Percentiles rank a stretch among this genome's conserved stretches.
These are phyloP conservation scores for Termitomyces sp. DNA, from an alignment of 768 basidiomycete species.

Conservation along the genomic window DNA sequence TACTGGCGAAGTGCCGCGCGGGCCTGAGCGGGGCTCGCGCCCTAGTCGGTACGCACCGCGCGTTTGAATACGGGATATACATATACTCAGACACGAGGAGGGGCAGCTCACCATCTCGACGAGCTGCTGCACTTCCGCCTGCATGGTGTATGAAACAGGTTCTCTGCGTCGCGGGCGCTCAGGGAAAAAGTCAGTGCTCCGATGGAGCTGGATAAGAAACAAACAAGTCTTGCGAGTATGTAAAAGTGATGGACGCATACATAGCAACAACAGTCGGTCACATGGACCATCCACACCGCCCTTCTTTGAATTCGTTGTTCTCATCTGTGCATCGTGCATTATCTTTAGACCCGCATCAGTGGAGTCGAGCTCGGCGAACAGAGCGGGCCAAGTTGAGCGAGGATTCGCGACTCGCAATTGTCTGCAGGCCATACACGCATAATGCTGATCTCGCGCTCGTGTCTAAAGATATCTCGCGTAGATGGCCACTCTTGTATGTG, in stretches of 20 bases:
- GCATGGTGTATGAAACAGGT: constrained; percentile 26
- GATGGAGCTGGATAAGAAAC: not conserved
- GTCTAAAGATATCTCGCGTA: not conserved
- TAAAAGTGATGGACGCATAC: not conserved
- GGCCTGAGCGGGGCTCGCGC: constrained; percentile 78
- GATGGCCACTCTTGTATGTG: not conserved
- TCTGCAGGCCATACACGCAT: too few relatives aligned
- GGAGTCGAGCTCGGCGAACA: not conserved
- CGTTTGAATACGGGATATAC: not conserved
- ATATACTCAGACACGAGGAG: not conserved
- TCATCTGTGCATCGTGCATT: not conserved
- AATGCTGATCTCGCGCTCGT: not conserved
- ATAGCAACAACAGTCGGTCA: not conserved
- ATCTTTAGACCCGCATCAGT: not conserved
- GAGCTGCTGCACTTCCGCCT: constrained; percentile 54
- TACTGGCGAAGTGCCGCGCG: constrained; percentile 74
- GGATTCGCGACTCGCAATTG: too few relatives aligned
- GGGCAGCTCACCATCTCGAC: constrained; percentile 35
- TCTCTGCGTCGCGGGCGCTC: not conserved
- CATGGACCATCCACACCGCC: not conserved
- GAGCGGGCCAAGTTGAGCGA: too few relatives aligned
- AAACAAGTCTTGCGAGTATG: not conserved
- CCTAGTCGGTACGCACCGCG: constrained; percentile 54
- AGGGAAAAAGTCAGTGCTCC: not conserved
- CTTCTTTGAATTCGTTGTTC: not conserved